Conservation (phyloP, 345 rosid genomes). For the Citrus unshiu region DNA sequence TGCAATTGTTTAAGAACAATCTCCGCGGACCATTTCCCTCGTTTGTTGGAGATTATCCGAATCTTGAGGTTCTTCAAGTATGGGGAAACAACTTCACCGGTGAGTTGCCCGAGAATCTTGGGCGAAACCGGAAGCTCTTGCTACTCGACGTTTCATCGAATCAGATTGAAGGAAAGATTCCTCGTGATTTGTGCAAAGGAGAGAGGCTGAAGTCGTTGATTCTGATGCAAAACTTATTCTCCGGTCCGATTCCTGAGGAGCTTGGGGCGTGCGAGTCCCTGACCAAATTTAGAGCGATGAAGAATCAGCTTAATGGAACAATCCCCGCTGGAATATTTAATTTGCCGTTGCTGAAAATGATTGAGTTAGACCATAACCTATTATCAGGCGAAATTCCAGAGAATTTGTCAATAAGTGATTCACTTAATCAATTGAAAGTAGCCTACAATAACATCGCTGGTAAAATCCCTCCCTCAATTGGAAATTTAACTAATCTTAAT, state of each 20-base stretch:
- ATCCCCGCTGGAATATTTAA: slow-evolving; percentile 70
- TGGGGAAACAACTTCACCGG: slow-evolving; percentile 80
- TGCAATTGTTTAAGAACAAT: slow-evolving; percentile 59
- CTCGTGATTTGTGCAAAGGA: slow-evolving; percentile 64
- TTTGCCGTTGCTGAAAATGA: slow-evolving; percentile 34
- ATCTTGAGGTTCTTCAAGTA: slow-evolving; percentile 52
- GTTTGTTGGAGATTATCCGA: slow-evolving; percentile 60
- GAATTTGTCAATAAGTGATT: slow-evolving; percentile 41
- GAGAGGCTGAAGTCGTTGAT: slow-evolving; percentile 41
- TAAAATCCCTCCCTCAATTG: slow-evolving; percentile 55
- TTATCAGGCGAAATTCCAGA: slow-evolving; percentile 74
- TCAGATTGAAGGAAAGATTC: slow-evolving; percentile 67
- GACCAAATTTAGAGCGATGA: slow-evolving; percentile 38
- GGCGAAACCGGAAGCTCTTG: slow-evolving; percentile 53
- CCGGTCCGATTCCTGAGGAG: slow-evolving; percentile 63
- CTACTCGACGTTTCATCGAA: slow-evolving; percentile 58
- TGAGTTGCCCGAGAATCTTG: slow-evolving; percentile 59
- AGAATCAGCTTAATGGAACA: slow-evolving; percentile 53
- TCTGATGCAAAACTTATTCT: slow-evolving; percentile 60
- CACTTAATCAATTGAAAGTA: slow-evolving; percentile 35
- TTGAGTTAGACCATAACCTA: slow-evolving; percentile 55
- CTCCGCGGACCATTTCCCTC: slow-evolving; percentile 60
- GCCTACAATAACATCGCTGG: slow-evolving; percentile 63
- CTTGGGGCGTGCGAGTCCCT: slow-evolving; percentile 67
- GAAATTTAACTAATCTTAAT: slow-evolving; percentile 40